Conservation (phyloP, 2,329 filamentous ascomycete species). For the Sarocladium strictum region DNA sequence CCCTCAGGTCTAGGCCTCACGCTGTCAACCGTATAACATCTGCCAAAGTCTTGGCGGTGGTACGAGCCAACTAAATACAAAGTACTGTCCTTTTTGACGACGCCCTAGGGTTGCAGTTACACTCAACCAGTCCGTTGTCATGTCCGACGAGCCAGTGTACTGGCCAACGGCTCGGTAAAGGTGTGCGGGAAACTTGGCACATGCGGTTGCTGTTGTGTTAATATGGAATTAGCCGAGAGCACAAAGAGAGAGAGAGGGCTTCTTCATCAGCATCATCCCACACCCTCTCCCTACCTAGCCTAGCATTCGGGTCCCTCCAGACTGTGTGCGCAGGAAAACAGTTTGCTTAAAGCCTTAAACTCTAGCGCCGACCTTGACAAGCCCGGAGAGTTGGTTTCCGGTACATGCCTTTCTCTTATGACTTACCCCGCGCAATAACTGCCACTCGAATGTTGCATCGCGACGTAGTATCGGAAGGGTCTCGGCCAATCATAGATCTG, state of each 20-base stretch:
- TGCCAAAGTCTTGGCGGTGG: not conserved
- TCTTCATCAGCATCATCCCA: no score
- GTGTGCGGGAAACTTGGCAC: constrained; percentile 4
- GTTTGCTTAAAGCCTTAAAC: no score
- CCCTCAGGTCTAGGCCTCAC: not conserved
- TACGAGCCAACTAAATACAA: not conserved
- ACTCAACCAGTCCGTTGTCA: not conserved
- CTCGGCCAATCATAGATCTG: constrained; percentile 2
- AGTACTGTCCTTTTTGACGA: not conserved
- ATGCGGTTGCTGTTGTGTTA: constrained; percentile 3
- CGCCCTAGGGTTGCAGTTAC: not conserved
- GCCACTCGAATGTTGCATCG: not conserved
- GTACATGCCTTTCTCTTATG: constrained; percentile 2
- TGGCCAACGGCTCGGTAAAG: constrained; percentile 1
- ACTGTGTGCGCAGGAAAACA: no score
- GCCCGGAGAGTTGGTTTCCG: constrained; percentile 3
- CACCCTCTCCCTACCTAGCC: no score
- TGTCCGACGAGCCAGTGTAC: not conserved
- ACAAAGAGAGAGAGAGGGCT: no score
- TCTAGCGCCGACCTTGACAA: not conserved
- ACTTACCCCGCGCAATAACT: constrained; percentile 3
- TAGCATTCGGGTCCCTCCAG: no score
- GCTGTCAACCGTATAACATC: not conserved
- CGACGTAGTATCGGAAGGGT: not conserved
- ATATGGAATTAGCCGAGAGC: constrained; percentile 1